A percentile compares a stretch with the other conserved stretches of the same genome.
These are phyloP conservation scores for Aspergillus egyptiacus DNA, from an alignment of 495 filamentous ascomycete genomes.

Conservation along the genomic window DNA sequence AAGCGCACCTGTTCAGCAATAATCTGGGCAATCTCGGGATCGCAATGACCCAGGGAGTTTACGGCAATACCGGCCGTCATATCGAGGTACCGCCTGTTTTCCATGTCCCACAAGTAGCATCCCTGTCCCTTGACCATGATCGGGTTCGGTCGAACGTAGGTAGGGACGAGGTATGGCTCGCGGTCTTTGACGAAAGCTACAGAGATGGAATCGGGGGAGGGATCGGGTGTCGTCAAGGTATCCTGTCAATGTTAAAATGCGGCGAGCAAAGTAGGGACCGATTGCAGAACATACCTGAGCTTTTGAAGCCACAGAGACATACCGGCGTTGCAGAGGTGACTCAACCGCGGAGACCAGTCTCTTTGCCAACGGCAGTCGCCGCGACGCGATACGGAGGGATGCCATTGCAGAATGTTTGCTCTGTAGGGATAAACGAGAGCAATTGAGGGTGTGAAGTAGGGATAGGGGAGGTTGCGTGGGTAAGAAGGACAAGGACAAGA, in stretches of 20 bases:
- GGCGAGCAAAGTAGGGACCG: background rate
- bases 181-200: conserved; percentile 66
- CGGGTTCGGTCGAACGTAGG: conserved; percentile 84
- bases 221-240: conserved; percentile 70
- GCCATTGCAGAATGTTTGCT: conserved; percentile 14
- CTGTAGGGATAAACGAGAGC: conserved; percentile 11
- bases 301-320: conserved; percentile 26
- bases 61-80: conserved; percentile 96
- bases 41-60: conserved; percentile 83
- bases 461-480: conserved; percentile 5
- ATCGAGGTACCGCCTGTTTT: conserved; percentile 84
- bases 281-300: conserved; percentile 23
- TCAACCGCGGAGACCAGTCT: conserved; percentile 28
- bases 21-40: conserved; percentile 63
- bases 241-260: conserved; percentile 46
- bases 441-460: background rate
- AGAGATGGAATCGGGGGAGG: conserved; percentile 67
- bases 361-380: conserved; percentile 34
- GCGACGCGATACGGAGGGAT: conserved; percentile 33
- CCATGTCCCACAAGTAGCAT: conserved; percentile 82
- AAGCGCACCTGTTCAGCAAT: conserved; percentile 62
- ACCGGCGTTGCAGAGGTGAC: conserved; percentile 36
- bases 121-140: conserved; percentile 85
- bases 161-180: conserved; percentile 84
- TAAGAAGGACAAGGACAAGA: conserved; percentile 3